Conservation (phyloP, 2,329 filamentous ascomycete genomes). For the Geoglossum cookeanum region DNA sequence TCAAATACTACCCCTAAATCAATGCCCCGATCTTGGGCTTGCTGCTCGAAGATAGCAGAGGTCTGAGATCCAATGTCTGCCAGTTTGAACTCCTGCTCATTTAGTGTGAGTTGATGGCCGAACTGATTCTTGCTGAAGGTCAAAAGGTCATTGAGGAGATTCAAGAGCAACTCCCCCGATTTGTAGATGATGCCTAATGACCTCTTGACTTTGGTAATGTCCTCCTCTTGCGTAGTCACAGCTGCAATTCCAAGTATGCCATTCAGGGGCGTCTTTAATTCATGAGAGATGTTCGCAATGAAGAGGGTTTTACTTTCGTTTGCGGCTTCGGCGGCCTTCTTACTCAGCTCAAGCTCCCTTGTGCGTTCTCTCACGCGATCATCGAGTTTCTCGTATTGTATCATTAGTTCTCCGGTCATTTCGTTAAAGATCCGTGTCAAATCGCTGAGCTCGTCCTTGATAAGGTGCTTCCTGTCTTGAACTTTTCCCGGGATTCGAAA, state of each 20-base stretch:
- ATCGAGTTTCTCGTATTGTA: slow-evolving; percentile 71
- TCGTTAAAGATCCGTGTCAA: slow-evolving; percentile 75
- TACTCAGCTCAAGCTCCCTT: slow-evolving; percentile 68
- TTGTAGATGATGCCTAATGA: slow-evolving; percentile 80
- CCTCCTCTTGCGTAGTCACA: slow-evolving; percentile 81
- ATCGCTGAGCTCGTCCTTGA: slow-evolving; percentile 74
- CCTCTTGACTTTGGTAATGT: slow-evolving; percentile 57
- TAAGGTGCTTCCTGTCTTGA: slow-evolving; percentile 49
- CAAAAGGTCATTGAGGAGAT: slow-evolving; percentile 72
- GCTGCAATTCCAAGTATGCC: slow-evolving; percentile 90
- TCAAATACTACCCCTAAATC: slow-evolving; percentile 54
- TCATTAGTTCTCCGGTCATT: slow-evolving; percentile 77
- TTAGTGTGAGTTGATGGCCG: slow-evolving; percentile 60
- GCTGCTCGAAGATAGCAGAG: slow-evolving; percentile 73
- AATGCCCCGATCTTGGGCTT: slow-evolving; percentile 63
- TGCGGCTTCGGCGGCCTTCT: slow-evolving; percentile 81
- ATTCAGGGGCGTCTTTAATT: slow-evolving; percentile 87
- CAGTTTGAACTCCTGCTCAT: slow-evolving; percentile 69
- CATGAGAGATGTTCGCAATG: slow-evolving; percentile 78
- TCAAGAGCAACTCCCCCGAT: slow-evolving; percentile 64
- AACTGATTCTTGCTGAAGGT: slow-evolving; percentile 95
- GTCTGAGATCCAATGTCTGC: slow-evolving; percentile 73
- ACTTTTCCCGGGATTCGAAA: slow-evolving; percentile 82
- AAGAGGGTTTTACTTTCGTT: slow-evolving; percentile 96
- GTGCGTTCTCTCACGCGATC: slow-evolving; percentile 71